Conservation (phyloP, 169 alveolate genomes). For the Theileria equi region DNA sequence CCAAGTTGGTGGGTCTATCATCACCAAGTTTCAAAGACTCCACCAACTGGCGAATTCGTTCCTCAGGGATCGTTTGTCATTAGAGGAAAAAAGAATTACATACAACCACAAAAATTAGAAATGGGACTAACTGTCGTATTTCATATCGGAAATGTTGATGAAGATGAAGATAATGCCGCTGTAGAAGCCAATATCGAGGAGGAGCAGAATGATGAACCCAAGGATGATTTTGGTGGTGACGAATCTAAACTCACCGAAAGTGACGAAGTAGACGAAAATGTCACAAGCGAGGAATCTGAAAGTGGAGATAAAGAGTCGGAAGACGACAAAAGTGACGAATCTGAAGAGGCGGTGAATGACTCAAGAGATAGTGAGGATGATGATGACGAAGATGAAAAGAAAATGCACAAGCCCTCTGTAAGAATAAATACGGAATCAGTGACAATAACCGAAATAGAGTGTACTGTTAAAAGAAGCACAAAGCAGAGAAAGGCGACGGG, state of each 20-base stretch:
- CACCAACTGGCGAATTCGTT: conserved; percentile 92
- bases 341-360: background rate
- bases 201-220: background rate
- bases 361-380: background rate
- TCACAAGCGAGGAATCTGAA: background rate
- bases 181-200: conserved; percentile 10
- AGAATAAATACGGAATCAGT: background rate
- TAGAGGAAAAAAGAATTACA: conserved; percentile 92
- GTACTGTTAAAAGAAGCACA: background rate
- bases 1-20: conserved; percentile 97
- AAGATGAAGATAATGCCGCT: background rate
- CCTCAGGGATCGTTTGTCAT: conserved; percentile 93
- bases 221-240: background rate
- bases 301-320: background rate
- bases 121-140: conserved; percentile 89
- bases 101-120: conserved; percentile 88
- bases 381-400: conserved; percentile 2
- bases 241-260: background rate
- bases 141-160: conserved; percentile 33
- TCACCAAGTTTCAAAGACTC: conserved; percentile 93
- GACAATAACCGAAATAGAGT: background rate
- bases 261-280: conserved; percentile 5
- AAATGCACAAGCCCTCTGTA: background rate
- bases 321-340: background rate
- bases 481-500: conserved; percentile 18